These are phyloP conservation scores for Candida saitoana DNA, from an alignment of 805 yeast genomes.

Conservation along the genomic window DNA sequence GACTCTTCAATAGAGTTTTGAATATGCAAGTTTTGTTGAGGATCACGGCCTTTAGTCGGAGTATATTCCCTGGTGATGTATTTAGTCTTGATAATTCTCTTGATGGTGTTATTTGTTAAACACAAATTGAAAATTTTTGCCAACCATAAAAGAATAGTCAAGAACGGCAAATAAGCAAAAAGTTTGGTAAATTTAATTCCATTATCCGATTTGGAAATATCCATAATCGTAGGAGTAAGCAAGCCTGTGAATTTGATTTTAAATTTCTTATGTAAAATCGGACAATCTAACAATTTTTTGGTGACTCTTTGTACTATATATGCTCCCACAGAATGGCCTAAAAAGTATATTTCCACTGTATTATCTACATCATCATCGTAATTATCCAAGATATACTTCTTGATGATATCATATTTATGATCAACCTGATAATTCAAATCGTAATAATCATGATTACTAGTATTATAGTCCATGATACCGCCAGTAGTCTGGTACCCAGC, in stretches of 20 bases:
- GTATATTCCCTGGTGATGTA: slow-evolving; percentile 15
- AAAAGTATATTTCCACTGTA: slow-evolving; percentile 38
- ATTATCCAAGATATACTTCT: slow-evolving; percentile 20
- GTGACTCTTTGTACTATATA: slow-evolving; percentile 57
- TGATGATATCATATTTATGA: slow-evolving; percentile 54
- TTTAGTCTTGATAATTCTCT: slow-evolving; percentile 21
- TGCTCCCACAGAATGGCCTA: slow-evolving; percentile 74
- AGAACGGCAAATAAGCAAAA: slow-evolving; percentile 25
- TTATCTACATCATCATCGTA: slow-evolving; percentile 7
- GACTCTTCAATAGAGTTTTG: too few relatives aligned
- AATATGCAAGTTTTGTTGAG: slow-evolving; percentile 3
- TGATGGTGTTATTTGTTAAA: slow-evolving; percentile 14
- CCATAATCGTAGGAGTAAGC: slow-evolving; percentile 66
- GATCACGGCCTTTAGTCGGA: slow-evolving; percentile 17
- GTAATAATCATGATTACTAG: slow-evolving; percentile 20
- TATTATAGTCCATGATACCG: slow-evolving; percentile 19
- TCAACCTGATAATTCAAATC: slow-evolving; percentile 52
- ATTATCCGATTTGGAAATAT: slow-evolving; percentile 46
- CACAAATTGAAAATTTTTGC: not conserved
- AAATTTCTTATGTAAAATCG: slow-evolving; percentile 15
- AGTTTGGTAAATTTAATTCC: slow-evolving; percentile 26
- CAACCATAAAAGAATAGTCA: slow-evolving; percentile 8
- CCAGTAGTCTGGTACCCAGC: slow-evolving; percentile 47
- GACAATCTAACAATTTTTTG: slow-evolving; percentile 20
- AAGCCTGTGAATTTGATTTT: slow-evolving; percentile 49